Conservation (phyloP, 2,329 filamentous ascomycete genomes). For the Aspergillus sp. region DNA sequence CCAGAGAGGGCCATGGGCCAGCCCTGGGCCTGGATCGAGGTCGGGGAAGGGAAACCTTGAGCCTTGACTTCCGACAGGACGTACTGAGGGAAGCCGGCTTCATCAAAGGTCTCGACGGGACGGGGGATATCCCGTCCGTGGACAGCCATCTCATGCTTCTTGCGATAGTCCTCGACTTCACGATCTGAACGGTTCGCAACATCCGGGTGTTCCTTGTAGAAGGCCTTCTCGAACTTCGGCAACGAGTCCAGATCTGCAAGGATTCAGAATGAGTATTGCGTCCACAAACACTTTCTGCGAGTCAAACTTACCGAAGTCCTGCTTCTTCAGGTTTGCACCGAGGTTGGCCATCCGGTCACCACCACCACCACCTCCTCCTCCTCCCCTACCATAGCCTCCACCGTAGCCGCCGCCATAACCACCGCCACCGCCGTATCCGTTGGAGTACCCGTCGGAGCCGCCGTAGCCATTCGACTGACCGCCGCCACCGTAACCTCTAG, state of each 20-base stretch:
- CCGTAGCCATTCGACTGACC: conserved; percentile 38
- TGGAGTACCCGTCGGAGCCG: conserved; percentile 40
- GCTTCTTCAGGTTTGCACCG: conserved; percentile 75
- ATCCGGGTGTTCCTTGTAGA: conserved; percentile 89
- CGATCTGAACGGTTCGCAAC: conserved; percentile 64
- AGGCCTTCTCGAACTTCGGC: conserved; percentile 98
- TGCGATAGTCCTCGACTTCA: conserved; percentile 83
- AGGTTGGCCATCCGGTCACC: conserved; percentile 93
- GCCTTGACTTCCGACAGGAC: conserved; percentile 98
- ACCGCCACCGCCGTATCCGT: conserved; percentile 26
- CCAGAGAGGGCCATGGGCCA: conserved; percentile 99
- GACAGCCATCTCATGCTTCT: conserved; percentile 73
- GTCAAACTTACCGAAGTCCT: conserved; percentile 67
- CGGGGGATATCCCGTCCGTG: conserved; percentile 74
- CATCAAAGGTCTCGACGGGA: conserved; percentile 93
- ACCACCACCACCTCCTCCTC: conserved; percentile 51
- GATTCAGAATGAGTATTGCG: conserved; percentile 16
- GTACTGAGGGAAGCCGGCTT: conserved; percentile 92
- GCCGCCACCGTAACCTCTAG: conserved; percentile 40
- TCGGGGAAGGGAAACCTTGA: conserved; percentile 87
- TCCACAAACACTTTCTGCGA: conserved; percentile 1
- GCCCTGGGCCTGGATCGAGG: conserved; percentile 93
- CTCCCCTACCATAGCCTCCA: conserved; percentile 26
- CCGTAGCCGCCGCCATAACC: conserved; percentile 24
- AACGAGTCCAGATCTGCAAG: conserved; percentile 60